Conservation (phyloP, 169 alveolate species). For the Sarcocystis neurona region DNA sequence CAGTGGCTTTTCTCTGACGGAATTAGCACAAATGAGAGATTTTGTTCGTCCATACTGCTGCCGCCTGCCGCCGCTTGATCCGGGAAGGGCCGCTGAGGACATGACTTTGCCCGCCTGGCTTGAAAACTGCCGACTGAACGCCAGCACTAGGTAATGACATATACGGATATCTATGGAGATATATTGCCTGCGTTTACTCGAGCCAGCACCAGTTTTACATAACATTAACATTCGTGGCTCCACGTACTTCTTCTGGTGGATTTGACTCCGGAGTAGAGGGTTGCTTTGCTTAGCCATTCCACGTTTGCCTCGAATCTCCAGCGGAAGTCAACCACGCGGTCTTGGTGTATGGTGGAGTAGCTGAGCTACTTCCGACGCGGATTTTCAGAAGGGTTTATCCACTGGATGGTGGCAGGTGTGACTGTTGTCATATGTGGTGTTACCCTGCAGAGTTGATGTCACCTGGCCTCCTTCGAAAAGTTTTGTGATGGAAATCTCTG, state of each 20-base stretch:
- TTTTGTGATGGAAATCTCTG: slow-evolving; percentile 15
- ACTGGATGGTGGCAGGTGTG: background rate
- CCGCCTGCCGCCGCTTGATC: background rate
- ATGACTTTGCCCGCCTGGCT: background rate
- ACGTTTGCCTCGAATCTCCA: too few relatives aligned
- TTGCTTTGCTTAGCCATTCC: too few relatives aligned
- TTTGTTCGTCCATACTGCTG: background rate
- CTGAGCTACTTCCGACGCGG: too few relatives aligned
- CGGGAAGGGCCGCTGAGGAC: background rate
- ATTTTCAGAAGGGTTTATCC: too few relatives aligned
- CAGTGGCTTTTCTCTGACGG: background rate
- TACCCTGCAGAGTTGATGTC: slow-evolving; percentile 6
- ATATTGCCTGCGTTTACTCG: background rate
- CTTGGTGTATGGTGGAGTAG: too few relatives aligned
- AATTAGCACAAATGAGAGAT: background rate
- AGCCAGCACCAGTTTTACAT: background rate
- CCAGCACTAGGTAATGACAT: background rate
- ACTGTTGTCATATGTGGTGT: background rate
- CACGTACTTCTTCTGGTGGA: background rate
- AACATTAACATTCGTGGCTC: background rate
- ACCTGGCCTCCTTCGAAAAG: slow-evolving; percentile 45
- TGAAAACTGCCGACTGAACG: background rate
- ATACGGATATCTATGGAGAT: background rate
- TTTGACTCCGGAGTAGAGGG: background rate
- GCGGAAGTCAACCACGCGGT: too few relatives aligned